These are phyloP conservation scores for Komagataella mondaviorum DNA, from an alignment of 805 yeast genomes.

Conservation along the genomic window DNA sequence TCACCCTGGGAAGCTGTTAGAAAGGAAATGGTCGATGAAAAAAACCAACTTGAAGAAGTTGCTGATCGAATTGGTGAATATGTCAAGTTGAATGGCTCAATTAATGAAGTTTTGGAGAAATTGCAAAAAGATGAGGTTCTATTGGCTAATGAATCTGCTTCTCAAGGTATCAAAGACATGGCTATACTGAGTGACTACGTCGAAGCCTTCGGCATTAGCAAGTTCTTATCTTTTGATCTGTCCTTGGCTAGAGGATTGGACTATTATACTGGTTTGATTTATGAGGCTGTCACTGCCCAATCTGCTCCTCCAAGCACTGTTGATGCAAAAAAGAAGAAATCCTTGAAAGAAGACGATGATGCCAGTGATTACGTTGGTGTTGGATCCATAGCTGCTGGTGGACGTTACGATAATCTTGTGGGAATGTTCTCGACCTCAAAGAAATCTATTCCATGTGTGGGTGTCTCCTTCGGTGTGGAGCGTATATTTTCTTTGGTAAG, in stretches of 20 bases:
- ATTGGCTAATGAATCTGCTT: slow-evolving; percentile 56
- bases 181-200: slow-evolving; percentile 57
- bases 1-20: slow-evolving; percentile 91
- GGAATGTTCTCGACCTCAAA: slow-evolving; percentile 92
- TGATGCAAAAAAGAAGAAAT: slow-evolving; percentile 41
- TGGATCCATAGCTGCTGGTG: slow-evolving; percentile 98
- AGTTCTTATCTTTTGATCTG: slow-evolving; percentile 71
- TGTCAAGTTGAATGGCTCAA: slow-evolving; percentile 74
- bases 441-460: slow-evolving; percentile 88
- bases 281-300: slow-evolving; percentile 90
- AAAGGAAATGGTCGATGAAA: slow-evolving; percentile 85
- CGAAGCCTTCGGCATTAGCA: slow-evolving; percentile 67
- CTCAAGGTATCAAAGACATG: slow-evolving; percentile 75
- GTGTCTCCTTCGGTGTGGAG: slow-evolving; percentile 94
- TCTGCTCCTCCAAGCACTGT: slow-evolving; percentile 93
- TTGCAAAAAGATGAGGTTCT: slow-evolving; percentile 48
- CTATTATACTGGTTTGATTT: slow-evolving; percentile 93
- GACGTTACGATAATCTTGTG: slow-evolving; percentile 91
- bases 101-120: slow-evolving; percentile 42
- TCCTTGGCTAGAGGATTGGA: slow-evolving; percentile 96
- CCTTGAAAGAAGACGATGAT: slow-evolving; percentile 37
- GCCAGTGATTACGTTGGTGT: slow-evolving; percentile 96
- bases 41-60: slow-evolving; percentile 79
- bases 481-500: slow-evolving; percentile 83
- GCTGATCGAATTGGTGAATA: slow-evolving; percentile 90